phyloP scores from a whole-genome alignment of 176 grass and related monocot species.

The Rhynchospora breviuscula region DNA sequence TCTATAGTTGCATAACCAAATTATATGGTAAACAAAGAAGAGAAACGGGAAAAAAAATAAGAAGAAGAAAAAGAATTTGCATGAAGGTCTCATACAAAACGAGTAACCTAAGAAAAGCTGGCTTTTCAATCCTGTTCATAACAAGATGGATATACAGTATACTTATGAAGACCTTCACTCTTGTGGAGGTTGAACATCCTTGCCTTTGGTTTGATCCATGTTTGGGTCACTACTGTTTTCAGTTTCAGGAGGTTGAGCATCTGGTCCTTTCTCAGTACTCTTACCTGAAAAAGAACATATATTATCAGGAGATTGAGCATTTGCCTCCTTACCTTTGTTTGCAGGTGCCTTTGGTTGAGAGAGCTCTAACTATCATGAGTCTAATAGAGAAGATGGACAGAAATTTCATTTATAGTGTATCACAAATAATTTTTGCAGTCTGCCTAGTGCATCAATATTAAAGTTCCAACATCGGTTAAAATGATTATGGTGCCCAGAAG shows the following conservation, averaged over 20 bases:
- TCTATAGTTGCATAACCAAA: background rate
- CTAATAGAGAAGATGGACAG: background rate
- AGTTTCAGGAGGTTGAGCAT: background rate
- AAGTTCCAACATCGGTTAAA: too few relatives aligned
- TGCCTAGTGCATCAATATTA: background rate
- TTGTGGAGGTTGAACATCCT: background rate
- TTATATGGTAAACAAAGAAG: too few relatives aligned
- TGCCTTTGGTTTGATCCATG: conserved; percentile 11
- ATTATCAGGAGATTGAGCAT: too few relatives aligned
- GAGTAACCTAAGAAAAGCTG: background rate
- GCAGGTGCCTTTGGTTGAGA: background rate
- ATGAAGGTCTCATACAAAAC: background rate
- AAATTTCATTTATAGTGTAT: background rate
- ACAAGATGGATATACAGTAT: too few relatives aligned
- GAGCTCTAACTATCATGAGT: background rate
- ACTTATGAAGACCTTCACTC: background rate
- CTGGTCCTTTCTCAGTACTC: background rate
- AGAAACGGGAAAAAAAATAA: background rate
- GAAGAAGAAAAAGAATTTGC: background rate
- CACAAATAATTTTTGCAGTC: background rate
- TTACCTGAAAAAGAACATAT: background rate
- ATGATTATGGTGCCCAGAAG: too few relatives aligned
- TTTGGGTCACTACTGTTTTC: background rate
- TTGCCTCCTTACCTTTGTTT: background rate
- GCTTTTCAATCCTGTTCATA: background rate